Evolutionary conservation across 129 eudicot genomes (phyloP).

Genomic region (Lactuca sativa): DNA sequence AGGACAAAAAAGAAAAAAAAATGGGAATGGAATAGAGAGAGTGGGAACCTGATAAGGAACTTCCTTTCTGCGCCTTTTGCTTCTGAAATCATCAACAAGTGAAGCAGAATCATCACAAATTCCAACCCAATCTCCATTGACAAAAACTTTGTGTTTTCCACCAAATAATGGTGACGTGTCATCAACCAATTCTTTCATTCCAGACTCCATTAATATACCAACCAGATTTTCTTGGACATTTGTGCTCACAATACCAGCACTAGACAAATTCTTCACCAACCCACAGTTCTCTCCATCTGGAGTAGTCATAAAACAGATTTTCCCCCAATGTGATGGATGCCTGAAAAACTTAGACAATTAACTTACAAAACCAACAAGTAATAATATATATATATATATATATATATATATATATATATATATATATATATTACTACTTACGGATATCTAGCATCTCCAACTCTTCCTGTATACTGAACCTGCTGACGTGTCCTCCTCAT

Average conservation of each 20-base stretch:
- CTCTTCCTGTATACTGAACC: conserved; percentile 78
- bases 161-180: conserved; percentile 42
- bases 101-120: conserved; percentile 56
- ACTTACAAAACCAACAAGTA: background rate
- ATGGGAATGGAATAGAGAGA: background rate
- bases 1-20: background rate
- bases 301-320: conserved; percentile 76
- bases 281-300: conserved; percentile 98
- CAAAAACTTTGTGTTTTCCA: conserved; percentile 58
- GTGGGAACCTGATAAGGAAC: conserved; percentile 63
- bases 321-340: conserved; percentile 98
- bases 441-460: conserved; percentile 98
- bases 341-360: conserved; percentile 33
- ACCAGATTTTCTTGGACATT: conserved; percentile 35
- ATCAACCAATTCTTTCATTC: conserved; percentile 66
- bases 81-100: conserved; percentile 67
- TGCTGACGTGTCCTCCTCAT: conserved; percentile 92
- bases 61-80: conserved; percentile 57
- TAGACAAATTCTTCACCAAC: conserved; percentile 79
- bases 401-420: background rate
- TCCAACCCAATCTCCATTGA: conserved; percentile 94
- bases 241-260: conserved; percentile 78
- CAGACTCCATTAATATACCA: conserved; percentile 46
- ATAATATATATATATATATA: background rate
- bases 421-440: conserved; percentile 32